Percentiles rank a stretch among this genome's conserved stretches.
phyloP scores from a whole-genome alignment of 495 filamentous ascomycete genomes.

The Aspergillus indologenus region DNA sequence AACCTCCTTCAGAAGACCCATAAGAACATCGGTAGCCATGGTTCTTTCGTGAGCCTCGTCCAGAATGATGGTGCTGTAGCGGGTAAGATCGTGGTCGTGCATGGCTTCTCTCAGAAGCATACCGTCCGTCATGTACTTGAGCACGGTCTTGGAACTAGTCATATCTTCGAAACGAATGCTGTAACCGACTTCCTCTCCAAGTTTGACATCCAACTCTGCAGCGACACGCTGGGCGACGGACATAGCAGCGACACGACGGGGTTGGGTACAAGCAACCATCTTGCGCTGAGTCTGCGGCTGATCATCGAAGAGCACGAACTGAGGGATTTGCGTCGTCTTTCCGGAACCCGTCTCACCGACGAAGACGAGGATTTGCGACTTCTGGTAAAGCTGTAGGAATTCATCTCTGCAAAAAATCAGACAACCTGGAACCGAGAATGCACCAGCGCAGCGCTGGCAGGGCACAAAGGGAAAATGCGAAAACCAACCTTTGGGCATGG shows the following conservation, averaged over 20 bases:
- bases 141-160: constrained; percentile 82
- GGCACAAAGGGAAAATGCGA: background rate
- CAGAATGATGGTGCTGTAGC: constrained; percentile 97
- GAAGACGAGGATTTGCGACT: constrained; percentile 92
- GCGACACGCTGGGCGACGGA: constrained; percentile 98
- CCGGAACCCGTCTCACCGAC: constrained; percentile 99
- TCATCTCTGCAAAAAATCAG: constrained; percentile 61
- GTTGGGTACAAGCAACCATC: constrained; percentile 96
- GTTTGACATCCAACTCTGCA: constrained; percentile 87
- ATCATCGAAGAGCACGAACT: constrained; percentile 97
- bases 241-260: constrained; percentile 97
- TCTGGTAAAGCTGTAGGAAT: constrained; percentile 88
- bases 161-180: constrained; percentile 98
- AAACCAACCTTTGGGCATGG: constrained; percentile 72
- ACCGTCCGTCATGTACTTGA: constrained; percentile 99
- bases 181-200: constrained; percentile 97
- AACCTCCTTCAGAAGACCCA: constrained; percentile 91
- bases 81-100: constrained; percentile 85
- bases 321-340: constrained; percentile 98
- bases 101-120: constrained; percentile 98
- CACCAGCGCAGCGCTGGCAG: background rate
- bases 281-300: constrained; percentile 79
- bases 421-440: background rate
- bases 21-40: constrained; percentile 90
- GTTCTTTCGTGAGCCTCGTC: constrained; percentile 98